A percentile compares a stretch with the other conserved stretches of the same genome.
Conservation (phyloP, 1,284 basidiomycete species). For the Ganoderma boninense region DNA sequence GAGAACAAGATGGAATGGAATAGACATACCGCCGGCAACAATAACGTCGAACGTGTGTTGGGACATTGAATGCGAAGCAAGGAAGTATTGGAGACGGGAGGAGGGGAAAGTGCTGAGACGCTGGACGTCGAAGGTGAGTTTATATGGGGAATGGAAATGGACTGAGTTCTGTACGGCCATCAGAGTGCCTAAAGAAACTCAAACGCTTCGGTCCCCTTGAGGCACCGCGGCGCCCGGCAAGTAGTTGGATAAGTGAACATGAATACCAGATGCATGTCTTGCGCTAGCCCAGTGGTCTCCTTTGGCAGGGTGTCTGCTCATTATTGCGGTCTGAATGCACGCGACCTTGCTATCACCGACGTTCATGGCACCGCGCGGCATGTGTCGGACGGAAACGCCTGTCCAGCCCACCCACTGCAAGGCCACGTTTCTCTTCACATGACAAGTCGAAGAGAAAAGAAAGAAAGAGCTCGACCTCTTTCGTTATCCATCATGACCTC, state of each 20-base stretch:
- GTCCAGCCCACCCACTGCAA: background rate
- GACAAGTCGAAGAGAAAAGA: background rate
- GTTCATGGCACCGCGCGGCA: background rate
- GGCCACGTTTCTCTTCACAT: no score
- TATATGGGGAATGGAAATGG: background rate
- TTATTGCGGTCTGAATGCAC: background rate
- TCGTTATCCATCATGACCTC: no score
- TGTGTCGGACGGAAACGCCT: background rate
- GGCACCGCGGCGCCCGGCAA: background rate
- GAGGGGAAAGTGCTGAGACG: background rate
- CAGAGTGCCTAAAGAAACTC: background rate
- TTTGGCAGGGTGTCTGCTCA: background rate
- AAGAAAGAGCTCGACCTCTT: background rate
- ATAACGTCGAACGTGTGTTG: constrained; percentile 23
- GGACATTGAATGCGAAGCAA: constrained; percentile 11
- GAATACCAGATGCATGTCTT: background rate
- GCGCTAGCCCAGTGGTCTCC: background rate
- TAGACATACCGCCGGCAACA: constrained; percentile 25
- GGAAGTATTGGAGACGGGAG: background rate
- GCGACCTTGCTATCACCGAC: background rate
- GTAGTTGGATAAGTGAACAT: background rate
- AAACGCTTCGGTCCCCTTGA: background rate
- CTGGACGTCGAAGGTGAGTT: background rate
- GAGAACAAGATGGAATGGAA: background rate
- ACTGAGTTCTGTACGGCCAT: background rate